Evolutionary conservation across 192 early-diverging fungal genomes (phyloP), one percentile per base, ranked within the genome.

Genomic region (Podila clonocystis): DNA sequence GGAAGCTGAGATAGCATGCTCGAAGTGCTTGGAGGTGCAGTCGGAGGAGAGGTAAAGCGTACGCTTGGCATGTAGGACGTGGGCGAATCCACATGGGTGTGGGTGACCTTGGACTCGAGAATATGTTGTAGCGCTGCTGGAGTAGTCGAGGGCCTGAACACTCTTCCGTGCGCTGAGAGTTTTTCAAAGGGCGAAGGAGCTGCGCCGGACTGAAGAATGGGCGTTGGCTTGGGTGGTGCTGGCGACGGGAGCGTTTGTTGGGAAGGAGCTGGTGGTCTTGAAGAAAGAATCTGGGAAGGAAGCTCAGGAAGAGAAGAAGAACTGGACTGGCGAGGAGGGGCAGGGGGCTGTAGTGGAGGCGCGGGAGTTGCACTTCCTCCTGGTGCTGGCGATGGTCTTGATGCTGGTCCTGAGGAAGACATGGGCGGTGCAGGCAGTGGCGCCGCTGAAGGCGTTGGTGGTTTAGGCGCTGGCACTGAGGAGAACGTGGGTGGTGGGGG

Each of bases 1-100:
- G 63, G 45, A 48, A 65, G 24, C 17, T 65, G 45, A 9, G 24
- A 24, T 45, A 50, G 24, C 38, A 64, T n/a, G n/a, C 50, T 52
- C 19, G 19, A 9, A n/a, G 50, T n/a, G 19, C 19, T 24, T 9
- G 20, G 52, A 9, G 52, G 52, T 24, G 24, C 52, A 55, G 52
- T n/a, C n/a, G 8, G 0, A 1, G 52, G 52, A 55, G 52, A n/a
- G 24, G 9, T 22, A 26, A 55, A 55, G 52, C 26, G 52, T 6
- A 55, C 52, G 2, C n/a, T 6, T 9, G 52, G 52, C 52, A 55
- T 2, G 4, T 55, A 55, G n/a, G 52, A 55, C 24, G 22, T 55
- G n/a, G 52, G 52, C 52, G 52, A 55, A 24, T 55, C 52, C 24
- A 26, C 52, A 55, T 55, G 52, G 0, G n/a, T 24, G 34, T 26